A percentile compares a stretch with the other conserved stretches of the same genome.
Evolutionary conservation across 441 rosid species (phyloP).

Genomic region (Mallotus repandus): DNA sequence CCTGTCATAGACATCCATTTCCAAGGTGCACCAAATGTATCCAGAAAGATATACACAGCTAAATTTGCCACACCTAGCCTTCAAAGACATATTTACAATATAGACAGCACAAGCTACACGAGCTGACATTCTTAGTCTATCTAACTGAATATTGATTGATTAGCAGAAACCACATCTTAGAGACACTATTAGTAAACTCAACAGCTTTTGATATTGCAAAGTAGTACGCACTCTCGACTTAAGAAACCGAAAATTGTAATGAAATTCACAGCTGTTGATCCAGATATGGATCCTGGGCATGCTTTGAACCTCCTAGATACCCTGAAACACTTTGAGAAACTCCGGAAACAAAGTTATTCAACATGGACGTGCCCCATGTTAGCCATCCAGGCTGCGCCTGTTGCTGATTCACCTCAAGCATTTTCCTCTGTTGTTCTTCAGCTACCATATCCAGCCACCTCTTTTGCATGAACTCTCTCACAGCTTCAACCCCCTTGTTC

Average conservation of each 20-base stretch:
- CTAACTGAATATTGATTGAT: neutral
- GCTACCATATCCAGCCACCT: constrained; percentile 52
- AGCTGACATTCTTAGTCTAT: neutral
- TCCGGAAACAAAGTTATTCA: constrained; percentile 47
- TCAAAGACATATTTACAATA: no score
- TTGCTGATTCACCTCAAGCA: constrained; percentile 37
- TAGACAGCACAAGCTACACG: neutral
- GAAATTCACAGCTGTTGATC: constrained; percentile 53
- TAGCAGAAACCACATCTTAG: no score
- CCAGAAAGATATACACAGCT: no score
- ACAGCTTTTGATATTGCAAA: neutral
- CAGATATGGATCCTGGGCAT: constrained; percentile 50
- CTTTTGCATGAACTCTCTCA: constrained; percentile 62
- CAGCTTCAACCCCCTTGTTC: constrained; percentile 59
- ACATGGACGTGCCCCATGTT: constrained; percentile 56
- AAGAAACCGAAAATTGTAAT: neutral
- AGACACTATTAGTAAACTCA: neutral
- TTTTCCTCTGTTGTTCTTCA: constrained; percentile 48
- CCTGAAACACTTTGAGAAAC: constrained; percentile 31
- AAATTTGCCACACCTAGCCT: no score
- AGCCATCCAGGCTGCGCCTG: constrained; percentile 54
- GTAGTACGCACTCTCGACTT: neutral
- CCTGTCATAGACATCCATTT: no score
- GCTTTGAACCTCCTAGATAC: constrained; percentile 38
- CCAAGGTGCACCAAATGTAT: no score